These are phyloP conservation scores for Gyromitra esculenta DNA, from an alignment of 2,329 filamentous ascomycete species.

Conservation along the genomic window DNA sequence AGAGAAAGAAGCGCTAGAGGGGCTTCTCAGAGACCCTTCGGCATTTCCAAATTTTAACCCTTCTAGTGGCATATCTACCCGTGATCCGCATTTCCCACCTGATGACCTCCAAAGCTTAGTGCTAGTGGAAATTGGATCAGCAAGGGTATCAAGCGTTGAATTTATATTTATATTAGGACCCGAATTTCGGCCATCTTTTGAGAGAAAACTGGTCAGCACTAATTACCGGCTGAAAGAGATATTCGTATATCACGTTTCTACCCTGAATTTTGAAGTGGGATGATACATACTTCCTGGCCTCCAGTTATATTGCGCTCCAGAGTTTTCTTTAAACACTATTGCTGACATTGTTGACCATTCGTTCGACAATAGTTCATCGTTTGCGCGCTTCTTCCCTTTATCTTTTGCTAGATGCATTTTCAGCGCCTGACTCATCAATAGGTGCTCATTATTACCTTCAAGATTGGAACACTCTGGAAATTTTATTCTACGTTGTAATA, in stretches of 20 bases:
- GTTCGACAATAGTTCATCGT: not conserved
- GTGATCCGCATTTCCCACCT: not conserved
- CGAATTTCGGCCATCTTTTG: not conserved
- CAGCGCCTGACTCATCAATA: not conserved
- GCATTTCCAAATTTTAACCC: not conserved
- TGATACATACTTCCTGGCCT: conserved; percentile 2
- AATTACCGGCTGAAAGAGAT: not conserved
- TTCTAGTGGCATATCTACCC: not conserved
- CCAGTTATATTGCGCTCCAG: conserved; percentile 2
- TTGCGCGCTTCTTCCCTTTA: conserved; percentile 21
- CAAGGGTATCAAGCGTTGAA: not conserved
- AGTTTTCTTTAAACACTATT: conserved; percentile 10
- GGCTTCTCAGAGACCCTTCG: not conserved
- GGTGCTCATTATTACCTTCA: not conserved
- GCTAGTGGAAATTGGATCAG: conserved; percentile 8
- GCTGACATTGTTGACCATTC: conserved; percentile 27
- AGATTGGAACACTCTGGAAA: not conserved
- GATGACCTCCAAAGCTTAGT: conserved; percentile 5
- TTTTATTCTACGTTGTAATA: conserved; percentile 30
- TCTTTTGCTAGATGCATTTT: not conserved
- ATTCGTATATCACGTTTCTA: not conserved
- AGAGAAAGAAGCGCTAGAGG: not conserved
- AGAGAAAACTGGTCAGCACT: not conserved
- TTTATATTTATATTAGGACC: not conserved
- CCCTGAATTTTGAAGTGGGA: not conserved